These are phyloP conservation scores for Scleromitrula shiraiana DNA, from an alignment of 2,329 filamentous ascomycete genomes.

Conservation along the genomic window DNA sequence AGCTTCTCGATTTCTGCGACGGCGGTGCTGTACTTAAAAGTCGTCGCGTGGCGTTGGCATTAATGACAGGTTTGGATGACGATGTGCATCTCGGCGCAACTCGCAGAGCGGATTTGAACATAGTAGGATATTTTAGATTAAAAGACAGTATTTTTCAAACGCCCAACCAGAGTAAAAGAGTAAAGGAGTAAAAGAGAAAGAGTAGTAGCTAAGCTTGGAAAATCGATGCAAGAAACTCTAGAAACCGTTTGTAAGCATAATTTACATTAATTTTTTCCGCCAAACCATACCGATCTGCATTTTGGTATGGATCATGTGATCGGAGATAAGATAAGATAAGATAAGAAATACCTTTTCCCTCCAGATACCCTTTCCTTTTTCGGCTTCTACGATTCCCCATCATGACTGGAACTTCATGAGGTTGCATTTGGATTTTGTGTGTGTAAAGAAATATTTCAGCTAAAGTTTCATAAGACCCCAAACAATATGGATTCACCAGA, in stretches of 20 bases:
- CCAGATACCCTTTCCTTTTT: not conserved
- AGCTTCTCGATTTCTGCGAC: conserved; percentile 63
- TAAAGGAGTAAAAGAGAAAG: conserved; percentile 22
- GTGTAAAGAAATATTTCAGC: no score
- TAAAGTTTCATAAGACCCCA: not conserved
- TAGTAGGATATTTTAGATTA: conserved; percentile 8
- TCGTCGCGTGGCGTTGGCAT: conserved; percentile 33
- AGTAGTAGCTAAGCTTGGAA: conserved; percentile 1
- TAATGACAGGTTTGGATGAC: conserved; percentile 13
- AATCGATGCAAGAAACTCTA: conserved; percentile 5
- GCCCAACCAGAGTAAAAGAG: conserved; percentile 17
- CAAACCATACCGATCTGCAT: not conserved
- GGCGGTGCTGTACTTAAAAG: conserved; percentile 48
- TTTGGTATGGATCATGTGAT: not conserved
- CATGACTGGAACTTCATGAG: not conserved
- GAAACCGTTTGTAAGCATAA: conserved; percentile 22
- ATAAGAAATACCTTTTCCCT: not conserved
- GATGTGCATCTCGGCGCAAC: conserved; percentile 20
- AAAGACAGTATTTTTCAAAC: conserved; percentile 9
- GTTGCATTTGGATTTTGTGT: no score
- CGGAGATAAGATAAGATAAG: conserved; percentile 4
- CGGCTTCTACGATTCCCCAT: not conserved
- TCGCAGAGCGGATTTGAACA: conserved; percentile 25
- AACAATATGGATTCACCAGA: conserved; percentile 9
- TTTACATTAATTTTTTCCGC: conserved; percentile 13